A percentile compares a stretch with the other conserved stretches of the same genome.
Conservation (phyloP, 1,139 yeast species). For the Ogataea hybrid region DNA sequence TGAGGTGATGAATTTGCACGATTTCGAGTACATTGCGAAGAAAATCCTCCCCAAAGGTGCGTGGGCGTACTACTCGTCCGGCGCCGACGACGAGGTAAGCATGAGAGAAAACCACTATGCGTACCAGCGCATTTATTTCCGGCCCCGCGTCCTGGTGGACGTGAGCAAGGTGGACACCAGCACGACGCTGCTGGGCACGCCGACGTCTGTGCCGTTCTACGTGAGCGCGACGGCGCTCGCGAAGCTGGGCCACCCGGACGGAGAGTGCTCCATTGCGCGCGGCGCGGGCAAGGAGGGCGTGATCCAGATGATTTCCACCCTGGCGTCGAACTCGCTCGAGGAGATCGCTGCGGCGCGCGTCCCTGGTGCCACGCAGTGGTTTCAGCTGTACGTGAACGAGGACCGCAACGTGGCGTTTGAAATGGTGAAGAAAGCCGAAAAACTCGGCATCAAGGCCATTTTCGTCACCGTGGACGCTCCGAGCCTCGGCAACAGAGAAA, state of each 20-base stretch:
- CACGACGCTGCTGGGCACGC: conserved; percentile 49
- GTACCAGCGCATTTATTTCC: conserved; percentile 81
- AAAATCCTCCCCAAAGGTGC: conserved; percentile 73
- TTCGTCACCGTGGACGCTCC: conserved; percentile 95
- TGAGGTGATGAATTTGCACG: conserved; percentile 69
- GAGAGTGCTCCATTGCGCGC: conserved; percentile 74
- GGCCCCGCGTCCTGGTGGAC: conserved; percentile 77
- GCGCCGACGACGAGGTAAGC: conserved; percentile 89
- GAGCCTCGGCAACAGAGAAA: conserved; percentile 86
- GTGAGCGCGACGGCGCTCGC: conserved; percentile 82
- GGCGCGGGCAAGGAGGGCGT: conserved; percentile 67
- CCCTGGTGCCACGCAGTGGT: conserved; percentile 73
- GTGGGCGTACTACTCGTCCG: conserved; percentile 91
- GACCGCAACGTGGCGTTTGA: conserved; percentile 59
- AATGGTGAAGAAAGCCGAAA: conserved; percentile 70
- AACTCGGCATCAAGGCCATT: conserved; percentile 72
- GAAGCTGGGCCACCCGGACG: conserved; percentile 76
- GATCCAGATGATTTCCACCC: conserved; percentile 79
- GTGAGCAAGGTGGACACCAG: conserved; percentile 46
- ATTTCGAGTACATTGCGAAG: conserved; percentile 84
- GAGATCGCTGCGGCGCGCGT: conserved; percentile 64
- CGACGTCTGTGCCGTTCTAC: conserved; percentile 65
- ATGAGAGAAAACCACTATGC: conserved; percentile 87
- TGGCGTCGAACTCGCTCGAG: conserved; percentile 74
- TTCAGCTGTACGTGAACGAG: conserved; percentile 81